phyloP scores from a whole-genome alignment of 495 filamentous ascomycete genomes.

The Haplographium delicatum region DNA sequence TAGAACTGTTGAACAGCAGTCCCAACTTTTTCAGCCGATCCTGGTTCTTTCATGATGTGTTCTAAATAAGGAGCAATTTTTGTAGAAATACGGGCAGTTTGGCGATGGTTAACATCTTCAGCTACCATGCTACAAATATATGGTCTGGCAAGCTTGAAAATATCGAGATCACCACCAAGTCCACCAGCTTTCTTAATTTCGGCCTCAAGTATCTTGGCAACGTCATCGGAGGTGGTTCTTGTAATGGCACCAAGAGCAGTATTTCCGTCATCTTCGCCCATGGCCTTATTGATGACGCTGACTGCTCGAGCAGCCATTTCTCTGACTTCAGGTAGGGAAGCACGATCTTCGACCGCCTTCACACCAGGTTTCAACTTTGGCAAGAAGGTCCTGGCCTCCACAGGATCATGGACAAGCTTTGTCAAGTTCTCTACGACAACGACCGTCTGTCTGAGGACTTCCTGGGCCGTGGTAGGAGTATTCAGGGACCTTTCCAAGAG shows the following conservation, averaged over 20 bases:
- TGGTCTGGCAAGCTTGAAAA: slow-evolving; percentile 61
- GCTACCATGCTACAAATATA: slow-evolving; percentile 84
- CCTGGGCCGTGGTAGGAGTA: slow-evolving; percentile 82
- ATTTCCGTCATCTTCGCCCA: slow-evolving; percentile 63
- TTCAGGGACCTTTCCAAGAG: slow-evolving; percentile 91
- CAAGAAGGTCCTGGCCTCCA: slow-evolving; percentile 93
- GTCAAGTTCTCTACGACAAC: slow-evolving; percentile 99
- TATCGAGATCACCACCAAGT: slow-evolving; percentile 53
- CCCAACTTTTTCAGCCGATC: slow-evolving; percentile 54
- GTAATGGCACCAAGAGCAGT: slow-evolving; percentile 55
- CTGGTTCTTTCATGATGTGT: slow-evolving; percentile 54
- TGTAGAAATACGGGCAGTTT: slow-evolving; percentile 62
- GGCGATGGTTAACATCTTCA: slow-evolving; percentile 82
- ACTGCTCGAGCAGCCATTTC: slow-evolving; percentile 80
- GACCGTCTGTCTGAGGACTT: slow-evolving; percentile 91
- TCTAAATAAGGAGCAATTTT: slow-evolving; percentile 70
- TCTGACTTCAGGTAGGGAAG: slow-evolving; percentile 91
- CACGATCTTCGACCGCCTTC: slow-evolving; percentile 77
- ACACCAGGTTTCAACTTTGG: slow-evolving; percentile 94
- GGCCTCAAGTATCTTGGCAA: slow-evolving; percentile 65
- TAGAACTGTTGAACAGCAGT: slow-evolving; percentile 64
- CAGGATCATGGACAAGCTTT: slow-evolving; percentile 95
- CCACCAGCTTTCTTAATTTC: slow-evolving; percentile 67
- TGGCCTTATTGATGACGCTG: slow-evolving; percentile 88
- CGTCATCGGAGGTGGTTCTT: slow-evolving; percentile 67